Percentiles rank a stretch among this genome's conserved stretches.
phyloP scores from a whole-genome alignment of 2,329 filamentous ascomycete species.

The Pyrenophora seminiperda region DNA sequence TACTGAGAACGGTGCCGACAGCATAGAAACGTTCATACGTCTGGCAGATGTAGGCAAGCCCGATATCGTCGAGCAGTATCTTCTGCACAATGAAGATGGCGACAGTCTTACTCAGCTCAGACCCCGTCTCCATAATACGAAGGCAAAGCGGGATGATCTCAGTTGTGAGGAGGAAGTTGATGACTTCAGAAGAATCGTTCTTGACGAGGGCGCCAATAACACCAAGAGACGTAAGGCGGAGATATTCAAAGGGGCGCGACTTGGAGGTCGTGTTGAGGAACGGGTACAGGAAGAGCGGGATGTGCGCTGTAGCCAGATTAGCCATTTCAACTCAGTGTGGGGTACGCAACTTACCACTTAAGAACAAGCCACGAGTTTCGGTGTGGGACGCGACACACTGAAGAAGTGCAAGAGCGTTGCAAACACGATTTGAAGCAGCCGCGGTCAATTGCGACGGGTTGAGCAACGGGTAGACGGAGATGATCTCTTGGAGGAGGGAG shows the following conservation, averaged over 20 bases:
- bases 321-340: conserved; percentile 1
- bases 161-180: conserved; percentile 97
- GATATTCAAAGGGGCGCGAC: conserved; percentile 94
- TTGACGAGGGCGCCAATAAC: conserved; percentile 97
- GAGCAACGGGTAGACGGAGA: conserved; percentile 94
- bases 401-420: conserved; percentile 91
- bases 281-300: conserved; percentile 95
- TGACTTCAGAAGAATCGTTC: conserved; percentile 97
- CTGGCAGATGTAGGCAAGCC: conserved; percentile 96
- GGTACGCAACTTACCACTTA: conserved; percentile 70
- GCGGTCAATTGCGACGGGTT: conserved; percentile 97
- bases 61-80: conserved; percentile 94
- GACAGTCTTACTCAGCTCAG: conserved; percentile 97
- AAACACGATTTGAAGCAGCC: conserved; percentile 95
- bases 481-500: conserved; percentile 95
- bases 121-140: conserved; percentile 98
- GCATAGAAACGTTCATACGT: conserved; percentile 99
- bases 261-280: conserved; percentile 99
- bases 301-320: conserved; percentile 70
- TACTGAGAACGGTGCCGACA: conserved; percentile 94
- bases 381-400: conserved; percentile 98
- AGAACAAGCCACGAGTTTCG: conserved; percentile 89
- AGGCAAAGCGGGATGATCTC: conserved; percentile 98
- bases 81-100: conserved; percentile 99
- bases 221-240: conserved; percentile 91